Percentiles rank a stretch among this genome's conserved stretches.
Evolutionary conservation across 148 eudicot genomes (phyloP).

Genomic region (Gaultheria prostrata): DNA sequence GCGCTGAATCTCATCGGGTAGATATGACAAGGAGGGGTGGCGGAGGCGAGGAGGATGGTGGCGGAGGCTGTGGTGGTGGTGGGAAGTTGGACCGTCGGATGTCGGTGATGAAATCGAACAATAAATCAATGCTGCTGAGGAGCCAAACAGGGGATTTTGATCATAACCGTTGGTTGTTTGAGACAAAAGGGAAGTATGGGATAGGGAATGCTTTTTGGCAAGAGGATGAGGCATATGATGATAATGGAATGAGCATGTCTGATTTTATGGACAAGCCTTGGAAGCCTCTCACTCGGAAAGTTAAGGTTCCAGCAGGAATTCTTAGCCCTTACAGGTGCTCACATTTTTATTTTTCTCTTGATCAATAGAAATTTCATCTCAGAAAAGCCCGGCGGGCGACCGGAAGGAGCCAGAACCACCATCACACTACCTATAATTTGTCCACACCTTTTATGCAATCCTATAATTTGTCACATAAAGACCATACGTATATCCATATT

Average conservation of each 20-base stretch:
- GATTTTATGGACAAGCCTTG: constrained; percentile 91
- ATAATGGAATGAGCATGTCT: constrained; percentile 57
- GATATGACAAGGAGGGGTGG: constrained; percentile 10
- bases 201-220: constrained; percentile 88
- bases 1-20: constrained; percentile 20
- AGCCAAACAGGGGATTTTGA: constrained; percentile 84
- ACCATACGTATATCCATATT: neutral
- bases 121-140: constrained; percentile 73
- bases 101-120: constrained; percentile 51
- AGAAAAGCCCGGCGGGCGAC: neutral
- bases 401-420: neutral
- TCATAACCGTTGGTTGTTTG: constrained; percentile 87
- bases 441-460: neutral
- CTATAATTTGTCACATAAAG: neutral
- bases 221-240: constrained; percentile 55
- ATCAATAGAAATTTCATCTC: neutral
- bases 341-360: neutral
- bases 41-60: constrained; percentile 16
- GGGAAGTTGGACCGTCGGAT: constrained; percentile 57
- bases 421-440: neutral
- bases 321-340: constrained; percentile 89
- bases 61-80: neutral
- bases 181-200: constrained; percentile 84
- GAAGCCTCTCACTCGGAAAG: constrained; percentile 90
- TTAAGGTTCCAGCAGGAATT: constrained; percentile 47